Evolutionary conservation across 768 basidiomycete species (phyloP), one percentile per base, ranked within the genome.

Genomic region (Heimioporus sp.): DNA sequence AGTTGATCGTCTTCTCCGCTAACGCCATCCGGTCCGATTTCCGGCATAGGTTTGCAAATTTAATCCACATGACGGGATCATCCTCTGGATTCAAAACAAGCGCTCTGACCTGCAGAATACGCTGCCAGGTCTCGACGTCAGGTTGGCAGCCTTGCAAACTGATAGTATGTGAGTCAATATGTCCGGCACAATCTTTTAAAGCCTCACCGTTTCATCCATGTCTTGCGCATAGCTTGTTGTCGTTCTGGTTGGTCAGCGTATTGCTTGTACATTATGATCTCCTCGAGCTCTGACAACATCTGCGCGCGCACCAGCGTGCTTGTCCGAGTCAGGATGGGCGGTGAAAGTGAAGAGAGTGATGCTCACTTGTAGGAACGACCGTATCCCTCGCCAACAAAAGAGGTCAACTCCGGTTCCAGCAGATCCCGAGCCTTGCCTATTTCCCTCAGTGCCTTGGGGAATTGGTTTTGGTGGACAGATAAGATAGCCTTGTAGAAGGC

Each of bases 61-160:
- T 94, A 71, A 99, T 97, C 94, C 95, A 98, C 85, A 97, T 98
- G 42, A 90, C 82, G 40, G 90, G 92, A 65, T 98, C 94, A 56
- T 97, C 93, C 57, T 90, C 90, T 0, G 97, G 96, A 40, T 83
- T 90, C 24, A 98, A 76, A 19, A 99, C 94, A 47, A 98, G 78
- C 0, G 95, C 92, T 48, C 97, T 83, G 44, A 99, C 93, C 76
- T 98, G 96, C 10, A 99, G 76, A 48, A 98, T 91, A 17, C 96
- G 85, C 67, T 98, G 97, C 97, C 97, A 99, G 5, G 97, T 93
- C 70, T 99, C 97, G 32, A 98, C 96, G 62, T 98, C 97, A 20
- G 92, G 92, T 65, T 98, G 94, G 70, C 95, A 98, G 2, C 94
- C 97, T 73, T 92, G 87, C 37, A 99, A 71, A 53, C 95, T 95